phyloP scores from a whole-genome alignment of 2,329 filamentous ascomycete genomes.

The Coniochaeta prunicola region DNA sequence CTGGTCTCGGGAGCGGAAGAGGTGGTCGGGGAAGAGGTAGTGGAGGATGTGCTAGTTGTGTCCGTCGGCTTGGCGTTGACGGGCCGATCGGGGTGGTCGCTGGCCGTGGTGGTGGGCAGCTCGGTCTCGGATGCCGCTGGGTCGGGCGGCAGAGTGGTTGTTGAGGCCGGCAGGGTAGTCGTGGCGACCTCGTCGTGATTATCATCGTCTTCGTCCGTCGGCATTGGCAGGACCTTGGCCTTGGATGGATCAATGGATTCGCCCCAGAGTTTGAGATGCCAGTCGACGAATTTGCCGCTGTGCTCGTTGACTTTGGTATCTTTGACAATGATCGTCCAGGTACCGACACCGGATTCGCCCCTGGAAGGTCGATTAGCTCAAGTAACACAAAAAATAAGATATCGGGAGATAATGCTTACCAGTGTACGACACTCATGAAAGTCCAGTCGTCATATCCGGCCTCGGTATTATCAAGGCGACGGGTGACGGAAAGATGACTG shows the following conservation, averaged over 20 bases:
- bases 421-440: slow-evolving; percentile 97
- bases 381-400: background rate
- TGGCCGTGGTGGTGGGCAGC: slow-evolving; percentile 31
- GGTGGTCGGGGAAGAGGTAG: slow-evolving; percentile 16
- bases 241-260: slow-evolving; percentile 72
- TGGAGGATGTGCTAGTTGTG: slow-evolving; percentile 16
- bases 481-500: slow-evolving; percentile 74
- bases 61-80: slow-evolving; percentile 37
- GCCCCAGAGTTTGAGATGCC: slow-evolving; percentile 91
- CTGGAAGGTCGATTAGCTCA: slow-evolving; percentile 30
- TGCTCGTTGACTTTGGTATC: slow-evolving; percentile 73
- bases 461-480: slow-evolving; percentile 58
- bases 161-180: slow-evolving; percentile 53
- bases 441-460: slow-evolving; percentile 90
- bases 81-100: slow-evolving; percentile 59
- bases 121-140: slow-evolving; percentile 34
- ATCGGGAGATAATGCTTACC: slow-evolving; percentile 40
- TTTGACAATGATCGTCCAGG: slow-evolving; percentile 85
- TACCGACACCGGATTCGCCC: slow-evolving; percentile 83
- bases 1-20: slow-evolving; percentile 25
- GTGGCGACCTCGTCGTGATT: slow-evolving; percentile 59
- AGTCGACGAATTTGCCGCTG: slow-evolving; percentile 77
- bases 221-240: slow-evolving; percentile 71
- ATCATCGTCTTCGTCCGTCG: slow-evolving; percentile 73
- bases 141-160: slow-evolving; percentile 50